A percentile compares a stretch with the other conserved stretches of the same genome.
Conservation (phyloP, 306 rosid genomes). For the Cucumis hystrix region DNA sequence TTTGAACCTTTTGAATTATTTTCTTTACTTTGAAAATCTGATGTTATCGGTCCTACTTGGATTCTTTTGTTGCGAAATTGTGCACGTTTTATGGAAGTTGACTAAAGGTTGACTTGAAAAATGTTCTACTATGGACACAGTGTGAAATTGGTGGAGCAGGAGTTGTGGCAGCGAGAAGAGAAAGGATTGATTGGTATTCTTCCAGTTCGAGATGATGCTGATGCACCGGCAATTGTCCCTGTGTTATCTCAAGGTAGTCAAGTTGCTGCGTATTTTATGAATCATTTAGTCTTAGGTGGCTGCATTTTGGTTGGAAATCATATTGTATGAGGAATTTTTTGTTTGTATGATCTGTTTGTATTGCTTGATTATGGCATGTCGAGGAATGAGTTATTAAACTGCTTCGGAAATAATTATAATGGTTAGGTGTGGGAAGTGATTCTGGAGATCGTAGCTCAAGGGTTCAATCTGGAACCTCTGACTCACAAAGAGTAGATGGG, state of each 20-base stretch:
- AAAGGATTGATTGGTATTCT: constrained; percentile 93
- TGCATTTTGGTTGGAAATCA: not conserved
- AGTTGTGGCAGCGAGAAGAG: constrained; percentile 98
- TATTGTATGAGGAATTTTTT: not conserved
- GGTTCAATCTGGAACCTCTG: constrained; percentile 50
- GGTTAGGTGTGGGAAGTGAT: constrained; percentile 42
- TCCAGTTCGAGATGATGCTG: constrained; percentile 83
- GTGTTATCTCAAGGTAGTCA: constrained; percentile 55
- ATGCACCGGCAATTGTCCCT: constrained; percentile 32
- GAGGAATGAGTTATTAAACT: not conserved
- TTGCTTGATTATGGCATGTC: not conserved
- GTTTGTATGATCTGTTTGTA: not conserved
- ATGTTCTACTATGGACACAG: constrained; percentile 22
- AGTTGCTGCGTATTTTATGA: not conserved
- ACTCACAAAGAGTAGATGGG: constrained; percentile 50
- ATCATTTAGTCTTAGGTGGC: not conserved
- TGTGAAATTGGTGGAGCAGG: constrained; percentile 97
- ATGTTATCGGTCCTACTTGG: not conserved
- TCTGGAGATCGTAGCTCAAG: constrained; percentile 54
- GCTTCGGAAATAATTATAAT: not conserved
- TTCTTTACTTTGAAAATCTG: not conserved
- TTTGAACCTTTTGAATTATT: not conserved
- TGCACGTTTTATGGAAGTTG: not conserved
- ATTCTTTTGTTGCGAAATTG: not conserved
- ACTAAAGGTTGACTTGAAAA: not conserved